Evolutionary conservation across 352 stramenopile genomes (phyloP).

Genomic region (Phytophthora capsici): DNA sequence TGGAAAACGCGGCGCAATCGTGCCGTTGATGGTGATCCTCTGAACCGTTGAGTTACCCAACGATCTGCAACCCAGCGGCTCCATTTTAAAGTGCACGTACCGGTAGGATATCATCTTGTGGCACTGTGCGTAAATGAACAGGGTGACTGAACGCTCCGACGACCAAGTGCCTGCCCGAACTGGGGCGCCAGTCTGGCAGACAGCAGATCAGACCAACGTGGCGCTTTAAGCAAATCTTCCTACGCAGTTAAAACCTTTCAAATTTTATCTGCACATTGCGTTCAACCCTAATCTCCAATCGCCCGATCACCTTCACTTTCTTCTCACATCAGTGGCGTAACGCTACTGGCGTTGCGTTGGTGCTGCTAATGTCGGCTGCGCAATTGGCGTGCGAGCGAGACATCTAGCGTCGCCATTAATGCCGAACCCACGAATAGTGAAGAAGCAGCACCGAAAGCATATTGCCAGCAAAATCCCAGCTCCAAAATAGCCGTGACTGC

Average conservation of each 20-base stretch:
- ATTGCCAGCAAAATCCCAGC: slow-evolving; percentile 3
- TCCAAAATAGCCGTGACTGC: neutral
- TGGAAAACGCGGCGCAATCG: neutral
- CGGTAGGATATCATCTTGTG: neutral
- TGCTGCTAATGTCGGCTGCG: neutral
- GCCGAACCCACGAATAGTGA: neutral
- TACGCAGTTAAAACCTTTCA: too few relatives aligned
- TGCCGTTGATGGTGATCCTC: neutral
- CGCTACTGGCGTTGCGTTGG: neutral
- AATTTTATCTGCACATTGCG: too few relatives aligned
- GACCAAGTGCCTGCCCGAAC: neutral
- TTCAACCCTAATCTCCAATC: slow-evolving; percentile 29
- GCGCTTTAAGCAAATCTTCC: slow-evolving; percentile 10
- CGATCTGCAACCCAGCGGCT: neutral
- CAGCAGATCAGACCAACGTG: neutral
- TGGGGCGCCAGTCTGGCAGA: neutral
- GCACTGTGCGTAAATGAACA: neutral
- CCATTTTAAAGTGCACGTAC: too few relatives aligned
- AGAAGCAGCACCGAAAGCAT: neutral
- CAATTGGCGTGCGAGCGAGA: neutral
- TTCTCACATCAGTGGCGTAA: too few relatives aligned
- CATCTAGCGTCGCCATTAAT: neutral
- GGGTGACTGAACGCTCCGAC: neutral
- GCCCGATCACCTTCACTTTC: slow-evolving; percentile 2
- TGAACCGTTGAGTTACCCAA: neutral